These are phyloP conservation scores for Russula dissimulans DNA, from an alignment of 768 basidiomycete species.

Conservation along the genomic window DNA sequence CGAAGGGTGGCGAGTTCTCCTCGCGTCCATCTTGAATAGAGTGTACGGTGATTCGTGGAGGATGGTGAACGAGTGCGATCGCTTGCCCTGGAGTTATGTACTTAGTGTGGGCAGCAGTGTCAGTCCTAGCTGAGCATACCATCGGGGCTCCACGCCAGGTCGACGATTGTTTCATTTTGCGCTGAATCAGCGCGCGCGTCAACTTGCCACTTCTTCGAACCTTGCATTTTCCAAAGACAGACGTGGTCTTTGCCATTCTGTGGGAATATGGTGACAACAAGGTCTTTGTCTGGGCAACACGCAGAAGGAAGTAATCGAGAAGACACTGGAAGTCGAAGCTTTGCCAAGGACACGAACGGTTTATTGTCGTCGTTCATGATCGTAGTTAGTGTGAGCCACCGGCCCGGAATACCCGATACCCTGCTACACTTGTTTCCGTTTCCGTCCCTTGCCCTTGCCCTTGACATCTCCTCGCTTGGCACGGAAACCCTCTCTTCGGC, in stretches of 20 bases:
- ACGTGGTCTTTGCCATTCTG: slow-evolving; percentile 60
- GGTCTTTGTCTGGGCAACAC: slow-evolving; percentile 82
- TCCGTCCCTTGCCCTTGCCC: slow-evolving; percentile 41
- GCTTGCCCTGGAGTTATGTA: slow-evolving; percentile 40
- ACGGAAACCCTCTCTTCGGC: slow-evolving; percentile 48
- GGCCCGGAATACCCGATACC: background rate
- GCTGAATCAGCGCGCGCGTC: slow-evolving; percentile 39
- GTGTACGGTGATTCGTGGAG: slow-evolving; percentile 58
- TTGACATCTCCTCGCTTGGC: slow-evolving; percentile 54
- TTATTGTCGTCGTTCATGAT: slow-evolving; percentile 28
- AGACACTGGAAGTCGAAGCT: slow-evolving; percentile 45
- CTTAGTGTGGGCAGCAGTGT: background rate
- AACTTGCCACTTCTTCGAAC: slow-evolving; percentile 75
- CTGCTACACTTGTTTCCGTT: no score
- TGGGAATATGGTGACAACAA: slow-evolving; percentile 57
- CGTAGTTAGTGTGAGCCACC: no score
- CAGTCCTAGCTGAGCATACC: slow-evolving; percentile 34
- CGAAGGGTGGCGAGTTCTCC: slow-evolving; percentile 38
- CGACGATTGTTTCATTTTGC: slow-evolving; percentile 43
- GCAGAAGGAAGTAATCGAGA: slow-evolving; percentile 52
- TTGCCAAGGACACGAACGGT: slow-evolving; percentile 49
- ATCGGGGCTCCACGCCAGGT: slow-evolving; percentile 74
- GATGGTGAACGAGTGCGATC: slow-evolving; percentile 63
- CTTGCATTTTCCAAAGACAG: slow-evolving; percentile 74
- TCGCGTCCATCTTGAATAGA: slow-evolving; percentile 70